A percentile compares a stretch with the other conserved stretches of the same genome.
phyloP scores from a whole-genome alignment of 1,284 basidiomycete genomes.

The Sanghuangporus weigelae region DNA sequence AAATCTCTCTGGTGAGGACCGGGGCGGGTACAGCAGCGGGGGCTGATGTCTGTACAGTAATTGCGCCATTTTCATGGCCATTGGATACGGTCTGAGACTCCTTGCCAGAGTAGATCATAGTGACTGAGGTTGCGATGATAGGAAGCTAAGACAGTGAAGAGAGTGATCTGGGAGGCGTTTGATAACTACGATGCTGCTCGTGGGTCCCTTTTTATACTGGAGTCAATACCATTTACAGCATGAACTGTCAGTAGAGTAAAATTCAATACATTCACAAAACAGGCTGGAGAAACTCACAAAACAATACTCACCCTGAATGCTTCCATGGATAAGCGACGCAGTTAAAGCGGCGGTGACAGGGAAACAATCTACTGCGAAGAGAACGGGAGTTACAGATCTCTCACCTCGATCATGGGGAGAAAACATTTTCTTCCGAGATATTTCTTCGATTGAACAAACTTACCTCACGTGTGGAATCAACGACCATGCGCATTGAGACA shows the following conservation, averaged over 20 bases:
- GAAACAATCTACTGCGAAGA: neutral
- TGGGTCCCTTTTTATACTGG: neutral
- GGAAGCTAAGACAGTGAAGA: neutral
- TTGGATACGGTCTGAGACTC: conserved; percentile 17
- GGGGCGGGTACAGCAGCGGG: conserved; percentile 1
- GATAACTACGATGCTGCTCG: neutral
- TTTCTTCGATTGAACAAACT: neutral
- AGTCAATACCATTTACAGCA: conserved; percentile 1
- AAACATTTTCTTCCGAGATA: neutral
- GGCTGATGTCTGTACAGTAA: neutral
- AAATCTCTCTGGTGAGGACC: conserved; percentile 2
- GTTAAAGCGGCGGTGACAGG: conserved; percentile 12
- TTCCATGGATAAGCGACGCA: conserved; percentile 4
- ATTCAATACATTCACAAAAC: neutral
- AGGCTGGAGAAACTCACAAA: neutral
- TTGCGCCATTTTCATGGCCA: conserved; percentile 10
- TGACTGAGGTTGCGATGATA: neutral
- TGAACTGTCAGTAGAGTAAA: neutral
- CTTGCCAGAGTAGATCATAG: conserved; percentile 20
- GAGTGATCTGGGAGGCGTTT: neutral
- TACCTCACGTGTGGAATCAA: neutral
- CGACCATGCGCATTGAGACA: neutral
- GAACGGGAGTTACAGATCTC: neutral
- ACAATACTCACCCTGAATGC: neutral
- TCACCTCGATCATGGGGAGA: neutral